phyloP scores from a whole-genome alignment of 163 green algal genomes.

The Chlorella variabilis region DNA sequence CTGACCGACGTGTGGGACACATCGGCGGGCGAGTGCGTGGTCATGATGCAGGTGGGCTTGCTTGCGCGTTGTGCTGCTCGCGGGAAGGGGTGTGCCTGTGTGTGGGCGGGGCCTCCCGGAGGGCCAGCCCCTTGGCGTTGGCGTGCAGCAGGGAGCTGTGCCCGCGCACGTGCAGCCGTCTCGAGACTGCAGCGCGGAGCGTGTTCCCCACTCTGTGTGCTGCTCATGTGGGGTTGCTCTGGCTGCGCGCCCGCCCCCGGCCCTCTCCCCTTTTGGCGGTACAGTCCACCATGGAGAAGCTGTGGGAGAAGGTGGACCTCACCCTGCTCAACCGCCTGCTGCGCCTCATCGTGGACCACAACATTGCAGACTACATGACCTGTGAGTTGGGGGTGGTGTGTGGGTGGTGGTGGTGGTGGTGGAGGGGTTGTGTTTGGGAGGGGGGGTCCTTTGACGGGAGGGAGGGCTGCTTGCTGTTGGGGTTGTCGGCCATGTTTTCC shows the following conservation, averaged over 20 bases:
- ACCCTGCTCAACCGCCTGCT: conserved; percentile 97
- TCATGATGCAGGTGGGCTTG: conserved; percentile 89
- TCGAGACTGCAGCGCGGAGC: not conserved
- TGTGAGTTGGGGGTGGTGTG: not conserved
- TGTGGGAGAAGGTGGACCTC: conserved; percentile 99
- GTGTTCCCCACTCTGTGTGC: not conserved
- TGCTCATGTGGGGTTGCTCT: not conserved
- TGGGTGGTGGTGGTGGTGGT: not conserved
- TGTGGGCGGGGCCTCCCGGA: no score
- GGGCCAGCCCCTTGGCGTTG: no score
- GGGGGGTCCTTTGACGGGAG: no score
- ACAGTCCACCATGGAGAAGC: conserved; percentile 94
- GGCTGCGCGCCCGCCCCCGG: not conserved
- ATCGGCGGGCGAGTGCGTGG: conserved; percentile 94
- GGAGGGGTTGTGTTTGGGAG: no score
- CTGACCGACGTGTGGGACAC: conserved; percentile 97
- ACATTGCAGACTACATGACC: conserved; percentile 99
- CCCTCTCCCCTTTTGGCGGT: not conserved
- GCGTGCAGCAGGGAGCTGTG: no score
- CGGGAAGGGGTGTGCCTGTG: no score
- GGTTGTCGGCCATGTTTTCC: no score
- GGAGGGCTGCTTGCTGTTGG: no score
- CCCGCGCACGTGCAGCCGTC: no score
- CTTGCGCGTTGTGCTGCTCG: no score
- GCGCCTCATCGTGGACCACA: conserved; percentile 98